phyloP scores from a whole-genome alignment of 176 grass and related monocot genomes.

The Saccharum spontaneum region DNA sequence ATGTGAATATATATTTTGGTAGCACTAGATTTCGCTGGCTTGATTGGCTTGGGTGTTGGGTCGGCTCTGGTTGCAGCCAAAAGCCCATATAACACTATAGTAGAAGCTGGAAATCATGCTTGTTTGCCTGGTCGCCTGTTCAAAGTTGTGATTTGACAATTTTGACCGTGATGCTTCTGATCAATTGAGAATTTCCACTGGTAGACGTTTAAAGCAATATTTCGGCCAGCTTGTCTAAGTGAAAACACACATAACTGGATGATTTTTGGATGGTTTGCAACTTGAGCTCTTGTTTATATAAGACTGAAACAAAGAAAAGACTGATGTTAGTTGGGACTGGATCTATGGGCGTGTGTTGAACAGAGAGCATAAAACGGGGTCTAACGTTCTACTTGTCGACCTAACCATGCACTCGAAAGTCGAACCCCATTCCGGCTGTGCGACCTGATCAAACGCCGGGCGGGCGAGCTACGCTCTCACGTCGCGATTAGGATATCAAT shows the following conservation, averaged over 20 bases:
- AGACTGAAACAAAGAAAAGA: background rate
- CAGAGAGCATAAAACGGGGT: background rate
- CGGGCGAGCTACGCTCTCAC: background rate
- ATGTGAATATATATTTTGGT: slow-evolving; percentile 36
- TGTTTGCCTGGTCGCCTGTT: slow-evolving; percentile 15
- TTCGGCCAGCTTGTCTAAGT: background rate
- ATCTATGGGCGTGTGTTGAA: background rate
- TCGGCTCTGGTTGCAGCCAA: background rate
- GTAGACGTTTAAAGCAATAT: background rate
- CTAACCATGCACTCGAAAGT: background rate
- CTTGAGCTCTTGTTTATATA: background rate
- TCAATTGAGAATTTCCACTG: background rate
- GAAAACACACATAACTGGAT: background rate
- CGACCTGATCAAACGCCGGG: slow-evolving; percentile 9
- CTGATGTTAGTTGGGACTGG: background rate
- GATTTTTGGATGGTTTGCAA: background rate
- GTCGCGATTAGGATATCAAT: background rate
- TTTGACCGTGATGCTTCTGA: background rate
- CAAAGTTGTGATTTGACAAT: slow-evolving; percentile 15
- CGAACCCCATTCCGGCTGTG: background rate
- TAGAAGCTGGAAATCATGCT: background rate
- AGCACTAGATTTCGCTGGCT: background rate
- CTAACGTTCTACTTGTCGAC: background rate
- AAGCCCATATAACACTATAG: background rate
- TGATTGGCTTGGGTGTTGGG: background rate